These are phyloP conservation scores for Suillus sp. DNA, from an alignment of 768 basidiomycete species.

Conservation along the genomic window DNA sequence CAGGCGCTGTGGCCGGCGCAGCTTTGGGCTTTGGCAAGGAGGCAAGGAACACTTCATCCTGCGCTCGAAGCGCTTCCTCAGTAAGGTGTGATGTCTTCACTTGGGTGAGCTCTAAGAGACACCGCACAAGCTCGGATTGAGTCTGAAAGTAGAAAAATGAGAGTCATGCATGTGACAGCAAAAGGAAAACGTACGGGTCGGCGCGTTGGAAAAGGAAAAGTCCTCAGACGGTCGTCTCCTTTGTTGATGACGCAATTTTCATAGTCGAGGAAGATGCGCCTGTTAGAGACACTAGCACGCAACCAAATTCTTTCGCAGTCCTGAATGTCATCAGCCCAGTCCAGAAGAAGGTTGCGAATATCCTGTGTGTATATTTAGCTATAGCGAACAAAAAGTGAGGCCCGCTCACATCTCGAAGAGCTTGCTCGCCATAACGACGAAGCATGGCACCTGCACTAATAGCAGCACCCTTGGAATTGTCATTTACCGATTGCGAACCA, in stretches of 20 bases:
- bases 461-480: conserved; percentile 90
- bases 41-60: conserved; percentile 88
- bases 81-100: conserved; percentile 87
- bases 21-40: conserved; percentile 83
- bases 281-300: conserved; percentile 84
- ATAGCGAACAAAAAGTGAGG: neutral
- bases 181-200: conserved; percentile 71
- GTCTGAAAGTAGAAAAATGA: conserved; percentile 52
- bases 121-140: conserved; percentile 84
- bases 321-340: conserved; percentile 87
- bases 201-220: conserved; percentile 95
- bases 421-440: conserved; percentile 93
- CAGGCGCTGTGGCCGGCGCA: conserved; percentile 43
- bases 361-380: conserved; percentile 52
- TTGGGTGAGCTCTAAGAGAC: conserved; percentile 81
- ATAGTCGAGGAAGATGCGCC: conserved; percentile 88
- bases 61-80: conserved; percentile 77
- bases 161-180: neutral
- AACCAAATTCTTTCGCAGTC: conserved; percentile 92
- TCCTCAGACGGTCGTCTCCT: conserved; percentile 80
- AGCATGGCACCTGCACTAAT: conserved; percentile 93
- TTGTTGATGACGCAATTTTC: conserved; percentile 77
- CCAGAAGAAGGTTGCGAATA: conserved; percentile 77
- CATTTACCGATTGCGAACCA: conserved; percentile 89
- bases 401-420: conserved; percentile 77